These are phyloP conservation scores for Diaporthe caulivora DNA, from an alignment of 2,329 filamentous ascomycete genomes.

Conservation along the genomic window DNA sequence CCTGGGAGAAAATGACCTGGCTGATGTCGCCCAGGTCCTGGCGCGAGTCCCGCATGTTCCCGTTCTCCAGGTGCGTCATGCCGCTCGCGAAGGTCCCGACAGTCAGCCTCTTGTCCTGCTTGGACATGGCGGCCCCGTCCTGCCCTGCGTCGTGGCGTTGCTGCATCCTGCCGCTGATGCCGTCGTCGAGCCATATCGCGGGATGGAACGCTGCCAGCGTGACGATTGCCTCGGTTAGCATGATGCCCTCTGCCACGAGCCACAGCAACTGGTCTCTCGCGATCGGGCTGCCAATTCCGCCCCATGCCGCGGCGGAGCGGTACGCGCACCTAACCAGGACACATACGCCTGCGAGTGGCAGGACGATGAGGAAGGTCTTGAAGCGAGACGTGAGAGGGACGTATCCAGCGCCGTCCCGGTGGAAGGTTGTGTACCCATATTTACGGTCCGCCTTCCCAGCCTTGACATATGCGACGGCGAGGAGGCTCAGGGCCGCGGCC, in stretches of 20 bases:
- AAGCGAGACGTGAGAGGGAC: slow-evolving; percentile 44
- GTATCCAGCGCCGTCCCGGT: slow-evolving; percentile 43
- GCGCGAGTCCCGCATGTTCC: slow-evolving; percentile 3
- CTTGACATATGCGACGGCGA: slow-evolving; percentile 43
- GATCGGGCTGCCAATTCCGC: slow-evolving; percentile 44
- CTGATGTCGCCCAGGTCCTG: slow-evolving; percentile 25
- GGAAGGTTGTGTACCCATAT: slow-evolving; percentile 48
- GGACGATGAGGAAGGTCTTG: slow-evolving; percentile 45
- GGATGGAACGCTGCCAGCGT: slow-evolving; percentile 48
- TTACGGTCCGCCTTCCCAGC: slow-evolving; percentile 42
- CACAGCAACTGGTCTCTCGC: slow-evolving; percentile 47
- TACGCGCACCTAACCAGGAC: slow-evolving; percentile 46
- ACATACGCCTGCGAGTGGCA: slow-evolving; percentile 44
- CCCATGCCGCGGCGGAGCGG: slow-evolving; percentile 44
- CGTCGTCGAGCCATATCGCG: slow-evolving; percentile 41
- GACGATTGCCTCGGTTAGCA: slow-evolving; percentile 47
- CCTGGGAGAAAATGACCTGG: slow-evolving; percentile 29
- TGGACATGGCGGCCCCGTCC: neutral
- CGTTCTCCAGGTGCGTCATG: slow-evolving; percentile 11
- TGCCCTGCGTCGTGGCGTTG: neutral
- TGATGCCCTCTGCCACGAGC: slow-evolving; percentile 47
- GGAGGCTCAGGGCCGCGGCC: slow-evolving; percentile 43
- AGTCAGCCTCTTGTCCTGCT: slow-evolving; percentile 33
- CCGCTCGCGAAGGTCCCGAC: slow-evolving; percentile 30
- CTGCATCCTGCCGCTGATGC: neutral